Evolutionary conservation across 768 basidiomycete genomes (phyloP).

Genomic region (Gyrodon lividus): DNA sequence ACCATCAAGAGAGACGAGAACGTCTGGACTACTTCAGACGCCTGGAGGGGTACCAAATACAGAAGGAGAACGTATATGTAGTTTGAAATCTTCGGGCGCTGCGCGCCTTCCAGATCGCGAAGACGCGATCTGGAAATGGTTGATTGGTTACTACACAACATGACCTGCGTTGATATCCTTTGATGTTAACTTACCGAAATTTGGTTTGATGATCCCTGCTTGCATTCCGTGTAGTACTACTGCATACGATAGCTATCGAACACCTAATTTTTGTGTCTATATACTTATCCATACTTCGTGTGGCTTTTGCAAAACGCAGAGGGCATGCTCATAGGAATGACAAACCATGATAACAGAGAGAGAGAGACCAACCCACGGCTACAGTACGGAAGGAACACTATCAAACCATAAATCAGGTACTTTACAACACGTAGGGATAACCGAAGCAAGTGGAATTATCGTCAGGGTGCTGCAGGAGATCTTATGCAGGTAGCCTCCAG

Average conservation of each 20-base stretch:
- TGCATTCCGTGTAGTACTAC: constrained; percentile 5
- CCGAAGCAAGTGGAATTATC: too few species aligned
- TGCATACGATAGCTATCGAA: too few species aligned
- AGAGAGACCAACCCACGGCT: too few species aligned
- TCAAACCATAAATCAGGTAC: too few species aligned
- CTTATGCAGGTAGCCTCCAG: constrained; percentile 13
- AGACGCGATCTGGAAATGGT: not conserved
- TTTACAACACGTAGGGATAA: too few species aligned
- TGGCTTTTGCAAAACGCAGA: too few species aligned
- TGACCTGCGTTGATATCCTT: not conserved
- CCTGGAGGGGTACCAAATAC: constrained; percentile 50
- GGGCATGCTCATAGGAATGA: too few species aligned
- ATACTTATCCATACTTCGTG: too few species aligned
- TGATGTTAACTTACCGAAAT: not conserved
- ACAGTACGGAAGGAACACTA: too few species aligned
- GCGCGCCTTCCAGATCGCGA: not conserved
- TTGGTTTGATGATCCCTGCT: not conserved
- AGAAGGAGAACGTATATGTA: constrained; percentile 59
- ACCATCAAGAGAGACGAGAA: constrained; percentile 47
- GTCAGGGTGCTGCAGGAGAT: constrained; percentile 4
- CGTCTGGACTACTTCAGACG: constrained; percentile 54
- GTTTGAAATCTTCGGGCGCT: constrained; percentile 35
- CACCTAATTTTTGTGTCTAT: too few species aligned
- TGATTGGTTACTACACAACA: not conserved
- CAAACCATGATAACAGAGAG: too few species aligned